phyloP scores from a whole-genome alignment of 2,329 filamentous ascomycete genomes.

The Penicillium freii region DNA sequence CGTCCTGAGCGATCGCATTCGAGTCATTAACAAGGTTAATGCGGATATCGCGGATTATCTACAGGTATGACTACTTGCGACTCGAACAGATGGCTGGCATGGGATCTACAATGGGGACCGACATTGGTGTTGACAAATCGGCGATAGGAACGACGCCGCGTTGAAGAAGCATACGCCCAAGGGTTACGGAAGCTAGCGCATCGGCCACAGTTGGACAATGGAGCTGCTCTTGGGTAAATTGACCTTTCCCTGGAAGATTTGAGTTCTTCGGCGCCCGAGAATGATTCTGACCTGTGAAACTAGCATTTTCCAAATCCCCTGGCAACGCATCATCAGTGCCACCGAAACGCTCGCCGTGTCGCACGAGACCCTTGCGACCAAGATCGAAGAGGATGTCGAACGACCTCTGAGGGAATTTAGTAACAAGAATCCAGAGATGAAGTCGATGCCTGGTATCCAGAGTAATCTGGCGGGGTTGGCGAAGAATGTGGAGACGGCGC shows the following conservation, averaged over 20 bases:
- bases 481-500: constrained; percentile 78
- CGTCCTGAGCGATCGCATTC: constrained; percentile 81
- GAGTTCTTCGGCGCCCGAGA: not conserved
- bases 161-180: constrained; percentile 86
- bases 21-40: constrained; percentile 82
- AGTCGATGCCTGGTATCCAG: constrained; percentile 76
- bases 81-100: constrained; percentile 14
- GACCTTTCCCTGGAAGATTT: not conserved
- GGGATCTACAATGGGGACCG: not conserved
- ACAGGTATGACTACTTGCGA: constrained; percentile 61
- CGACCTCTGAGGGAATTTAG: constrained; percentile 74
- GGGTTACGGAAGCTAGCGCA: constrained; percentile 77
- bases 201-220: constrained; percentile 69
- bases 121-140: constrained; percentile 13
- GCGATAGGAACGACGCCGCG: constrained; percentile 77
- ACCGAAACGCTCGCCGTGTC: constrained; percentile 78
- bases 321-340: constrained; percentile 80
- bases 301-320: constrained; percentile 86
- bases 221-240: constrained; percentile 81
- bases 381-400: constrained; percentile 87
- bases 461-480: constrained; percentile 77
- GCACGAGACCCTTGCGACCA: constrained; percentile 74
- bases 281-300: constrained; percentile 17
- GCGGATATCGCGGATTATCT: constrained; percentile 94
- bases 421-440: constrained; percentile 69